A percentile compares a stretch with the other conserved stretches of the same genome.
These are phyloP conservation scores for Jatropha curcas DNA, from an alignment of 345 rosid genomes.

Conservation along the genomic window DNA sequence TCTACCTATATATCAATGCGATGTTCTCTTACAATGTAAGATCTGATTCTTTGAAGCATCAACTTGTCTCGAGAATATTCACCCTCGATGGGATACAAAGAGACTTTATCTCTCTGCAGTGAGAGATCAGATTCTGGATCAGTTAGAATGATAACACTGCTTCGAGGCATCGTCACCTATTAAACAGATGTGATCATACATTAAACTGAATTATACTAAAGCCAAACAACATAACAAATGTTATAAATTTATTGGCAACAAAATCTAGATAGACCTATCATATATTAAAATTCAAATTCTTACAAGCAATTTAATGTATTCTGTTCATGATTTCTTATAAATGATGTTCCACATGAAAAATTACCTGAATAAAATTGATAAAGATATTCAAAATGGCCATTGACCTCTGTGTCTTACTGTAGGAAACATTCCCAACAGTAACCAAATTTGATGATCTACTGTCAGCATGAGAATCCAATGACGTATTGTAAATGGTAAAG, in stretches of 20 bases:
- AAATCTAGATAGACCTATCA: neutral
- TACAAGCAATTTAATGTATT: neutral
- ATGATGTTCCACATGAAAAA: neutral
- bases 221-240: neutral
- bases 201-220: neutral
- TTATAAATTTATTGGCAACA: neutral
- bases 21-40: constrained; percentile 95
- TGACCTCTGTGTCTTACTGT: constrained; percentile 65
- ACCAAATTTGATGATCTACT: constrained; percentile 47
- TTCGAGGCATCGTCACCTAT: constrained; percentile 71
- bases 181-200: neutral
- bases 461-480: constrained; percentile 31
- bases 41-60: constrained; percentile 98
- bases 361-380: constrained; percentile 73
- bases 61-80: constrained; percentile 80
- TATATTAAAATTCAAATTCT: neutral
- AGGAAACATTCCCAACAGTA: constrained; percentile 71
- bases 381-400: constrained; percentile 70
- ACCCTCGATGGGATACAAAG: constrained; percentile 66
- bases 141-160: constrained; percentile 68
- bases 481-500: constrained; percentile 62
- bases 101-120: constrained; percentile 48
- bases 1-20: constrained; percentile 60
- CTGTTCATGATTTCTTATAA: neutral
- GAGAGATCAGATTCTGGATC: constrained; percentile 84